These are phyloP conservation scores for Cercospora zeina DNA, from an alignment of 2,329 filamentous ascomycete species.

Conservation along the genomic window DNA sequence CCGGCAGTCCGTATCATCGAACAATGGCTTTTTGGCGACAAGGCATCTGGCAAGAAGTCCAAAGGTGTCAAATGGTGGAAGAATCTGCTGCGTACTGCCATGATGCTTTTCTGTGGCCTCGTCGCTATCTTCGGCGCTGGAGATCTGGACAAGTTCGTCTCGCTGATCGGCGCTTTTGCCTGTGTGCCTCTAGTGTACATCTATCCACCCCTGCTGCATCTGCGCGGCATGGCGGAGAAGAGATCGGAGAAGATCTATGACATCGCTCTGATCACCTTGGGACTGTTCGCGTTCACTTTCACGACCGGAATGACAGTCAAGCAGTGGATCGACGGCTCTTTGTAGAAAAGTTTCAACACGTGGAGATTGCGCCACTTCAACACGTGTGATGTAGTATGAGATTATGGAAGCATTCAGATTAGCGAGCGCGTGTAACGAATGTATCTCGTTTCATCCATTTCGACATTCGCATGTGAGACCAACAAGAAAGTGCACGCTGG, in stretches of 20 bases:
- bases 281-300: constrained; percentile 68
- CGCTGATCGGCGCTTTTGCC: constrained; percentile 70
- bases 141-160: constrained; percentile 72
- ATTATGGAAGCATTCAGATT: background rate
- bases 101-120: constrained; percentile 61
- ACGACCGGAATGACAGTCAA: constrained; percentile 61
- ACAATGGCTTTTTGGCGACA: constrained; percentile 64
- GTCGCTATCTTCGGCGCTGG: constrained; percentile 65
- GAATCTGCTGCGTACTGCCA: constrained; percentile 62
- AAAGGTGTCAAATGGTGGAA: constrained; percentile 72
- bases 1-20: constrained; percentile 72
- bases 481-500: background rate
- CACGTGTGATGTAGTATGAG: constrained; percentile 5
- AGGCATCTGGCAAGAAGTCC: constrained; percentile 64
- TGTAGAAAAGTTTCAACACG: constrained; percentile 1
- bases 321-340: constrained; percentile 34
- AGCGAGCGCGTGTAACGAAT: constrained; percentile 4
- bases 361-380: background rate
- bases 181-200: constrained; percentile 77
- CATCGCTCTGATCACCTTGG: constrained; percentile 62
- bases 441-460: background rate
- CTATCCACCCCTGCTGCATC: constrained; percentile 71
- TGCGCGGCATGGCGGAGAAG: constrained; percentile 64
- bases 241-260: constrained; percentile 59
- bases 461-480: background rate